A percentile compares a stretch with the other conserved stretches of the same genome.
phyloP scores from a whole-genome alignment of 371 early-diverging fungal genomes.

The Entomophthora muscae region DNA sequence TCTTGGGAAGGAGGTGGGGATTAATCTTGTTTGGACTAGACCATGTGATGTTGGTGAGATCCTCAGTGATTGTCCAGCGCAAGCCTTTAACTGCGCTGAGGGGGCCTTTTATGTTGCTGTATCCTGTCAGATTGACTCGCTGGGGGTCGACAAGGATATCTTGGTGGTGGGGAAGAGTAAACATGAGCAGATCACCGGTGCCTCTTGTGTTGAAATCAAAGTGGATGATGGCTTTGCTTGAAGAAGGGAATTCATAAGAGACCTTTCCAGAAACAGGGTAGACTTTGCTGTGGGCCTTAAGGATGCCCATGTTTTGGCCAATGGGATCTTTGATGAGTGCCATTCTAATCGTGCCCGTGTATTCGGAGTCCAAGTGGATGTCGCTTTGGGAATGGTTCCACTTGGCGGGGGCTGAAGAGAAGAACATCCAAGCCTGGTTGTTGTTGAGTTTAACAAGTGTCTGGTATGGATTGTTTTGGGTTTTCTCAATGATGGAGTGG shows the following conservation, averaged over 20 bases:
- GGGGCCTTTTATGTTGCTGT: too few species aligned
- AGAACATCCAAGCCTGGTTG: background rate
- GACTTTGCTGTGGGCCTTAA: constrained; percentile 11
- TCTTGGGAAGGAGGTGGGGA: constrained; percentile 16
- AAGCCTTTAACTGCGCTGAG: constrained; percentile 38
- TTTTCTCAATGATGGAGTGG: constrained; percentile 15
- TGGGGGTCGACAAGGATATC: constrained; percentile 14
- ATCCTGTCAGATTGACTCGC: background rate
- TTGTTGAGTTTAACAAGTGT: background rate
- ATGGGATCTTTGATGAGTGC: constrained; percentile 2
- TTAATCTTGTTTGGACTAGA: constrained; percentile 20
- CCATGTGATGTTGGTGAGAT: constrained; percentile 16
- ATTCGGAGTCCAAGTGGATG: background rate
- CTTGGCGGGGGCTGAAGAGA: background rate
- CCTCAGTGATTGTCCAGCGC: constrained; percentile 31
- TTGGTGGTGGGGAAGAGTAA: constrained; percentile 36
- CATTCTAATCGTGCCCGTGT: constrained; percentile 7
- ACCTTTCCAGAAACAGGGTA: constrained; percentile 15
- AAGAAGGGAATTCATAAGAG: constrained; percentile 9
- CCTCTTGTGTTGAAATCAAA: constrained; percentile 6
- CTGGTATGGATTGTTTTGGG: background rate
- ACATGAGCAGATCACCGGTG: constrained; percentile 14
- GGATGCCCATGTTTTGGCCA: background rate
- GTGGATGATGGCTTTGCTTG: background rate
- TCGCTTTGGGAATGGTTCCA: background rate